Base-by-base conservation (phyloP, 129 eudicot species). In the Pittosporum tobira region DNA sequence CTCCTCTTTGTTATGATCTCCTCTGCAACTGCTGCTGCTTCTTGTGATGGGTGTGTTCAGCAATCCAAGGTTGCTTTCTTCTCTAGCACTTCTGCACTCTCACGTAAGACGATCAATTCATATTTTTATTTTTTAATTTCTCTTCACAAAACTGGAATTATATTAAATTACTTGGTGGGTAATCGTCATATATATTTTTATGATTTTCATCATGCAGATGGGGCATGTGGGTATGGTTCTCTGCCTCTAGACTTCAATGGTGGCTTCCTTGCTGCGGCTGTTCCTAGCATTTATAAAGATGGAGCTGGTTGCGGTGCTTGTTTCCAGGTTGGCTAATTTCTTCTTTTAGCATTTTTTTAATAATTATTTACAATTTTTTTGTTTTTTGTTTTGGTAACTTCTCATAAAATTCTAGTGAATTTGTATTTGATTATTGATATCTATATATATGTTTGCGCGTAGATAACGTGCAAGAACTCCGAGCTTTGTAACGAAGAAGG, bases 241-340 rank as follows among this genome's bases (percentile, higher is more conserved):
- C 61, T 71, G 22, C 95, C 87, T 36, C 42, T 71, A 30, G 76
- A 67, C 26, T 78, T 82, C 68, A 71, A 69, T 43, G 75, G 72
- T 5, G 82, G 88, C 29, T 66, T 73, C 21, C 74, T 89, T 46
- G 95, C 95, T 18, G 97, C 97, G 43, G 93, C 93, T 14, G 64
- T 72, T 51, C 79, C 95, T 24, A 66, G 67, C 60, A 48, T 90
- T 19, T 90, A 70, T 75, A 85, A 76, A 71, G 67, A 79, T 14
- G 97, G 97, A 61, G 84, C 97, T 64, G 87, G 89, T 24, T 90
- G 97, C 36, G 97, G 97, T 34, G 88, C 95, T 12, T 90, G 97
- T 63, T 90, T 80, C 49, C 86, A 75, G 87, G 95, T 79, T 13
- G 22, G 19, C 4, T 30, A 11, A 30, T n/a, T n/a, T n/a, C n/a